Evolutionary conservation across 1,139 yeast species (phyloP).

Genomic region (Lodderomyces orthopsilosis): DNA sequence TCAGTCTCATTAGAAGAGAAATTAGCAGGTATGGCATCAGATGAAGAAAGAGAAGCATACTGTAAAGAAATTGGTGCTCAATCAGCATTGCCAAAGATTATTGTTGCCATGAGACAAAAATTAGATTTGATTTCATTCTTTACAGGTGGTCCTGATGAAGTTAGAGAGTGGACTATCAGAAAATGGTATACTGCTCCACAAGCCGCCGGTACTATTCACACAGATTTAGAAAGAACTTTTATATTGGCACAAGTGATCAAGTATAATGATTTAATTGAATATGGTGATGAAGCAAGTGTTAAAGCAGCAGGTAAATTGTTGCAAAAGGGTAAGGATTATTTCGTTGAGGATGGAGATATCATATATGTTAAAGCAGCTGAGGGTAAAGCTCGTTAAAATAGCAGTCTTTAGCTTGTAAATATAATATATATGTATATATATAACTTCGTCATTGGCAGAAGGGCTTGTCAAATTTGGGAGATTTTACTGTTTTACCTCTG

Average conservation of each 20-base stretch:
- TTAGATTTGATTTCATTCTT: slow-evolving; percentile 79
- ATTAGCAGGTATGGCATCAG: slow-evolving; percentile 82
- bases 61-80: slow-evolving; percentile 81
- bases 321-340: slow-evolving; percentile 96
- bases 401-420: background rate
- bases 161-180: slow-evolving; percentile 89
- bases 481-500: no score
- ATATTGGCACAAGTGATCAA: slow-evolving; percentile 49
- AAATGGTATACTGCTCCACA: slow-evolving; percentile 82
- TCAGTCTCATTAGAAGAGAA: slow-evolving; percentile 92
- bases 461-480: no score
- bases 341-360: slow-evolving; percentile 77
- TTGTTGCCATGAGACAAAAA: slow-evolving; percentile 78
- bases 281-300: slow-evolving; percentile 79
- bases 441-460: no score
- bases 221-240: slow-evolving; percentile 52
- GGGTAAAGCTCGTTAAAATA: slow-evolving; percentile 65
- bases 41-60: slow-evolving; percentile 90
- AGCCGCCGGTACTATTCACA: slow-evolving; percentile 86
- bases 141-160: slow-evolving; percentile 84
- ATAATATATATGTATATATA: no score
- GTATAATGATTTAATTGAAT: slow-evolving; percentile 63
- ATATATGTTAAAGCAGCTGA: slow-evolving; percentile 96
- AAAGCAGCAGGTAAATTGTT: slow-evolving; percentile 91
- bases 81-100: slow-evolving; percentile 87